phyloP scores from a whole-genome alignment of 2,329 filamentous ascomycete species.

The Clonostachys sp. region DNA sequence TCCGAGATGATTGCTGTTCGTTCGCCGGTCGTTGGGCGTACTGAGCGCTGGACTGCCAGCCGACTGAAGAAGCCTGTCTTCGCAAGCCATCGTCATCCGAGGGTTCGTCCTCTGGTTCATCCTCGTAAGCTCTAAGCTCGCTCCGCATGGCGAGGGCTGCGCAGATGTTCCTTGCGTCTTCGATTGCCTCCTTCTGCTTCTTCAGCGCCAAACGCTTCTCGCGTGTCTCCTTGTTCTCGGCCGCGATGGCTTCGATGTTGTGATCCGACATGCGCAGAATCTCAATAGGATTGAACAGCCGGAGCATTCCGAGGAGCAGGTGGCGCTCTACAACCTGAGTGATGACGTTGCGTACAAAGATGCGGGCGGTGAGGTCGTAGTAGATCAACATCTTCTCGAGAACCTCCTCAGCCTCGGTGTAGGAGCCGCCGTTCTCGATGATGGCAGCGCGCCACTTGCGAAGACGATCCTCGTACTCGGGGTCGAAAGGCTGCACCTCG shows the following conservation, averaged over 20 bases:
- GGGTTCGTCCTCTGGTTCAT: conserved; percentile 24
- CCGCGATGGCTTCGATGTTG: conserved; percentile 43
- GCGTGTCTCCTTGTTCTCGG: conserved; percentile 47
- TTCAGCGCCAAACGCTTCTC: conserved; percentile 42
- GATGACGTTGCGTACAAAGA: conserved; percentile 47
- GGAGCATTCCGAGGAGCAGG: conserved; percentile 44
- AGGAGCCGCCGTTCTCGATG: conserved; percentile 36
- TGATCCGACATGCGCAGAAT: conserved; percentile 39
- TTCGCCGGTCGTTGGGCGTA: conserved; percentile 12
- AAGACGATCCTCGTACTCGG: conserved; percentile 46
- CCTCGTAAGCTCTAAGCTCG: conserved; percentile 34
- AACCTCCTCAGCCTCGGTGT: conserved; percentile 46
- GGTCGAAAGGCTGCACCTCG: conserved; percentile 48
- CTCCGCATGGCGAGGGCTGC: conserved; percentile 47
- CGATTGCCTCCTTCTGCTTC: conserved; percentile 42
- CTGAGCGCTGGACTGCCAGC: conserved; percentile 6
- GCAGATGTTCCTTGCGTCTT: conserved; percentile 43
- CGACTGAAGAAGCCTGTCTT: conserved; percentile 5
- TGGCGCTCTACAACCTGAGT: conserved; percentile 48
- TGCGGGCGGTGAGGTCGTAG: conserved; percentile 47
- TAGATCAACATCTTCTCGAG: conserved; percentile 53
- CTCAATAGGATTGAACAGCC: conserved; percentile 47
- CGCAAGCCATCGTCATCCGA: conserved; percentile 21
- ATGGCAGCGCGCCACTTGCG: conserved; percentile 37
- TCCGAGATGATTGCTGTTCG: conserved; percentile 16